Conservation (phyloP, 225 moss, liverwort and hornwort genomes). For the Sphagnum contortum region DNA sequence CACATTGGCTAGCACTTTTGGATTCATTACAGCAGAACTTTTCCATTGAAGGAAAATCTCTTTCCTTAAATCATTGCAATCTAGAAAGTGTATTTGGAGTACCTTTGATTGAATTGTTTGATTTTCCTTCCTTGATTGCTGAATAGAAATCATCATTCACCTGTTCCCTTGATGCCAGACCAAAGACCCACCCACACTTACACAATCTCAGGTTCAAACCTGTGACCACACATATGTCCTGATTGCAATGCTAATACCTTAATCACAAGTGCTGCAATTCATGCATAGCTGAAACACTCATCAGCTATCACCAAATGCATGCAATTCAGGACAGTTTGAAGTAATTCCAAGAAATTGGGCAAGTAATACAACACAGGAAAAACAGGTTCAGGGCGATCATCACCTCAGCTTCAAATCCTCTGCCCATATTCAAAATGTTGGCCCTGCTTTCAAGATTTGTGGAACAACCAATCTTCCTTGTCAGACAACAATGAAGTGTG, state of each 20-base stretch:
- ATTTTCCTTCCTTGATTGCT: slow-evolving; percentile 20
- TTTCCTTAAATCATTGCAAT: no score
- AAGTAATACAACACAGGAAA: neutral
- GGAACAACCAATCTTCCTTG: neutral
- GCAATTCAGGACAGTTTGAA: no score
- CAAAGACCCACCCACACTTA: neutral
- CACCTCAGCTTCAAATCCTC: slow-evolving; percentile 17
- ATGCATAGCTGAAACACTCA: neutral
- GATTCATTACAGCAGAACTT: neutral
- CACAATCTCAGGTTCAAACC: neutral
- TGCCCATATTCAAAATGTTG: slow-evolving; percentile 41
- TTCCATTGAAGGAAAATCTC: neutral
- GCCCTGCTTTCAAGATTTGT: slow-evolving; percentile 36
- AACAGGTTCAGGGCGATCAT: slow-evolving; percentile 11
- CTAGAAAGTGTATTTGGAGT: neutral
- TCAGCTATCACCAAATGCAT: neutral
- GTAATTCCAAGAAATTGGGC: neutral
- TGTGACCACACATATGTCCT: neutral
- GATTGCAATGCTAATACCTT: neutral
- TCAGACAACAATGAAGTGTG: neutral
- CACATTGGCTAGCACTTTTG: no score
- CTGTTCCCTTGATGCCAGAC: slow-evolving; percentile 13
- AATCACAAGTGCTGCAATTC: no score
- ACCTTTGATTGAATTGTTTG: slow-evolving; percentile 14
- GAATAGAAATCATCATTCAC: slow-evolving; percentile 18